Percentiles rank a stretch among this genome's conserved stretches.
These are phyloP conservation scores for Xanthoconium stramineum DNA, from an alignment of 768 basidiomycete species.

Conservation along the genomic window DNA sequence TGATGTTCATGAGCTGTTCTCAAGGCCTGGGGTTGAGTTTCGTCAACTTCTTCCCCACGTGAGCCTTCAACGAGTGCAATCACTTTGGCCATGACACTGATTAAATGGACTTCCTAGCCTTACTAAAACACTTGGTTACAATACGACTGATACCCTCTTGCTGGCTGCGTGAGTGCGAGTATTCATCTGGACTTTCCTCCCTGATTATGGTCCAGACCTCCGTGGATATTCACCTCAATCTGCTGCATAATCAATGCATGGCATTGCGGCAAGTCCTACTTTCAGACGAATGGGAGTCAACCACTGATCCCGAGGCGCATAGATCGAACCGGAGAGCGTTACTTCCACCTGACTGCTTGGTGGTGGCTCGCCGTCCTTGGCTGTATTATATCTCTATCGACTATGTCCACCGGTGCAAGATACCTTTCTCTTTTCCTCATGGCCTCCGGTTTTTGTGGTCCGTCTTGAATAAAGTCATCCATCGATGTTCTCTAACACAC, in stretches of 20 bases:
- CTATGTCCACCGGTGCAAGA: constrained; percentile 48
- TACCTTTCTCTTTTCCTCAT: constrained; percentile 65
- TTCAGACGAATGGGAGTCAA: background rate
- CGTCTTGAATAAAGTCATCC: background rate
- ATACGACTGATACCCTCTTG: constrained; percentile 54
- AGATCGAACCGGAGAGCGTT: constrained; percentile 63
- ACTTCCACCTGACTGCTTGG: constrained; percentile 54
- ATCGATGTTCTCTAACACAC: background rate
- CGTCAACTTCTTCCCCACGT: constrained; percentile 59
- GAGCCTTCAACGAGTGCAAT: constrained; percentile 6
- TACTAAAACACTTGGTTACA: constrained; percentile 60
- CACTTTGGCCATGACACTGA: background rate
- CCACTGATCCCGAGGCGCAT: background rate
- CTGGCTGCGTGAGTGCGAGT: constrained; percentile 49
- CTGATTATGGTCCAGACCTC: constrained; percentile 42
- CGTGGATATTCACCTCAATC: constrained; percentile 55
- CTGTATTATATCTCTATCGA: constrained; percentile 56
- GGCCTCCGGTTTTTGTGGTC: constrained; percentile 49
- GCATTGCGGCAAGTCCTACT: constrained; percentile 42
- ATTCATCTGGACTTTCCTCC: background rate
- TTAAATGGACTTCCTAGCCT: constrained; percentile 33
- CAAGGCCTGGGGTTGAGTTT: constrained; percentile 57
- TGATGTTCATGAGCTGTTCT: constrained; percentile 49
- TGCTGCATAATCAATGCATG: constrained; percentile 51
- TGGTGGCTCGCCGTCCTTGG: constrained; percentile 62